These are phyloP conservation scores for Schwanniomyces yamadae DNA, from an alignment of 805 yeast genomes.

Conservation along the genomic window DNA sequence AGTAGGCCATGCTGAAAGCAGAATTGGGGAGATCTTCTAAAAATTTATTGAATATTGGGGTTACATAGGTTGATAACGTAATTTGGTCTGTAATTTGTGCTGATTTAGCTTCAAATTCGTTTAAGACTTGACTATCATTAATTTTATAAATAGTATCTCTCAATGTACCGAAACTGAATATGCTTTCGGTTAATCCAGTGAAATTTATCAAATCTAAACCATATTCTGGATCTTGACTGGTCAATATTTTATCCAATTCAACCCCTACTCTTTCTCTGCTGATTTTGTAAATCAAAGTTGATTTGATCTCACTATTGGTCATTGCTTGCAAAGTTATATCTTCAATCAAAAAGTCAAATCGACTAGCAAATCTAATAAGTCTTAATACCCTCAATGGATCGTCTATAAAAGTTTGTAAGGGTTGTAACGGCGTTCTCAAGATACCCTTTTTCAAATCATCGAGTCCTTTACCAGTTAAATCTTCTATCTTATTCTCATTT, in stretches of 20 bases:
- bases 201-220: slow-evolving; percentile 62
- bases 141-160: slow-evolving; percentile 14
- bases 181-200: slow-evolving; percentile 53
- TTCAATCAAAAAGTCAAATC: slow-evolving; percentile 69
- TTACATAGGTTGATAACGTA: slow-evolving; percentile 18
- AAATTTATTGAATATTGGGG: slow-evolving; percentile 15
- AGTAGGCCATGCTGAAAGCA: background rate
- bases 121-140: slow-evolving; percentile 14
- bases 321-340: slow-evolving; percentile 60
- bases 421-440: slow-evolving; percentile 84
- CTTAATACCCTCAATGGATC: slow-evolving; percentile 92
- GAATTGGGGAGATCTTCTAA: slow-evolving; percentile 1
- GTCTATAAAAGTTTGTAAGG: slow-evolving; percentile 81
- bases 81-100: slow-evolving; percentile 1
- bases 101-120: slow-evolving; percentile 11
- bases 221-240: slow-evolving; percentile 57
- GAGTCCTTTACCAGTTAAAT: slow-evolving; percentile 75
- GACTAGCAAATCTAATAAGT: slow-evolving; percentile 79
- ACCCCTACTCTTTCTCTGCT: slow-evolving; percentile 88
- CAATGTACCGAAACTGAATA: slow-evolving; percentile 46
- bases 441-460: slow-evolving; percentile 68
- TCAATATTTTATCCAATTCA: slow-evolving; percentile 76
- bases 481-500: slow-evolving; percentile 69
- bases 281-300: slow-evolving; percentile 66
- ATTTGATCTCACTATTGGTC: slow-evolving; percentile 55